phyloP scores from a whole-genome alignment of 371 early-diverging fungal genomes.

The Mucor piriformis region DNA sequence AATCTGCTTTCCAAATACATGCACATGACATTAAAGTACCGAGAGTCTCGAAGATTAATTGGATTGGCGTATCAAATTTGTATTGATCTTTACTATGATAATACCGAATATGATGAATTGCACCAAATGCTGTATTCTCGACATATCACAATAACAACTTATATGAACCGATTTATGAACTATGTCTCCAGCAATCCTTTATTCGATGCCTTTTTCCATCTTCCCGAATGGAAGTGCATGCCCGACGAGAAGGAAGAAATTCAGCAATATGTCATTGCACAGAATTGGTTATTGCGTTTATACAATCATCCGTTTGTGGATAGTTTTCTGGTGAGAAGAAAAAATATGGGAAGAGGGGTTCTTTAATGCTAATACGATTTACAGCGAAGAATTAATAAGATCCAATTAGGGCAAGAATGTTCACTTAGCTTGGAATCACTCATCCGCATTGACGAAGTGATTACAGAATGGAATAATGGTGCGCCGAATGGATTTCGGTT shows the following conservation, averaged over 20 bases:
- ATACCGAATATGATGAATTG: not conserved
- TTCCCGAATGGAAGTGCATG: not conserved
- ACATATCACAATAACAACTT: not conserved
- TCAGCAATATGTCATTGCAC: not conserved
- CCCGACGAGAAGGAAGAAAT: slow-evolving; percentile 10
- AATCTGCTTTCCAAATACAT: slow-evolving; percentile 11
- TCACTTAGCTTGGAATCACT: slow-evolving; percentile 23
- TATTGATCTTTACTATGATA: slow-evolving; percentile 6
- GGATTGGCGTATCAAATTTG: slow-evolving; percentile 17
- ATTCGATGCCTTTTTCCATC: not conserved
- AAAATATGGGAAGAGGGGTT: not conserved
- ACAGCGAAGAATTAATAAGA: slow-evolving; percentile 5
- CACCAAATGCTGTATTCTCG: slow-evolving; percentile 10
- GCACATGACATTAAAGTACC: slow-evolving; percentile 10
- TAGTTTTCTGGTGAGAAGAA: not conserved
- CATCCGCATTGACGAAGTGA: slow-evolving; percentile 7
- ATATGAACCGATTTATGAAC: not conserved
- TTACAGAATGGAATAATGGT: slow-evolving; percentile 5
- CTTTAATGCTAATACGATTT: not conserved
- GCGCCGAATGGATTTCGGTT: slow-evolving; percentile 11
- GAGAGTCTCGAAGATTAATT: slow-evolving; percentile 7
- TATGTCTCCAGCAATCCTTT: not conserved
- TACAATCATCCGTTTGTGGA: slow-evolving; percentile 7
- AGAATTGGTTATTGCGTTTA: slow-evolving; percentile 5
- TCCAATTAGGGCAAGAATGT: slow-evolving; percentile 17